Evolutionary conservation across 805 yeast species (phyloP), one percentile per base, ranked within the genome.

Genomic region (Metschnikowia bowlesiae): DNA sequence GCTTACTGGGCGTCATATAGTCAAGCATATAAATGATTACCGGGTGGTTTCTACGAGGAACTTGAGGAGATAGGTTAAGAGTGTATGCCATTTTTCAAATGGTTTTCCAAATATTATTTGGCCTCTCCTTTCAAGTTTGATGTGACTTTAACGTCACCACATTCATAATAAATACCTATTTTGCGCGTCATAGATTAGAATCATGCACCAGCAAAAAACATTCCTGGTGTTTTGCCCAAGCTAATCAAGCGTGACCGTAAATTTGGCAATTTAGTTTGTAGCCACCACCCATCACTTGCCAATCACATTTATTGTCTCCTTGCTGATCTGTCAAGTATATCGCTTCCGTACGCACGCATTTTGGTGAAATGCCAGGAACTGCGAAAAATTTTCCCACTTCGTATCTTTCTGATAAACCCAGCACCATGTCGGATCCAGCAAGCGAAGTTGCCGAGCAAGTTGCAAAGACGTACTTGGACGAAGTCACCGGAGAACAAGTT

Each of bases 401-500:
- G 39, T 34, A 39, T 39, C 44, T 46, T 32, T 46, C 37, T 30
- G 42, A 41, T 37, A 36, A 44, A 22, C 49, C 49, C 30, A 39
- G 39, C 46, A 56, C 49, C 46, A 71, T 71, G 76, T 66, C 74
- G 53, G 75, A 71, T 59, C 80, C 77, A 50, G 84, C 82, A 50
- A 78, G 81, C 49, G 74, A 81, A 64, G 85, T 78, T 47, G 69
- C 96, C 48, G 97, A 90, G 63, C 82, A 78, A 57, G 83, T 87
- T 52, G 86, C 85, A 66, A 87, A 87, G 67, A 70, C 83, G 43
- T 85, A 86, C 70, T 77, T 92, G 60, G 99, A 92, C 69, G 96
- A 90, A 52, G 96, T 75, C 62, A 94, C 98, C 55, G 98, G 98
- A 44, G 99, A 92, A 74, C 87, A 83, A 73, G 96, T 92, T 43